Percentiles rank a stretch among this genome's conserved stretches.
phyloP scores from a whole-genome alignment of 1,139 yeast genomes.

The Meyerozyma elateridarum region DNA sequence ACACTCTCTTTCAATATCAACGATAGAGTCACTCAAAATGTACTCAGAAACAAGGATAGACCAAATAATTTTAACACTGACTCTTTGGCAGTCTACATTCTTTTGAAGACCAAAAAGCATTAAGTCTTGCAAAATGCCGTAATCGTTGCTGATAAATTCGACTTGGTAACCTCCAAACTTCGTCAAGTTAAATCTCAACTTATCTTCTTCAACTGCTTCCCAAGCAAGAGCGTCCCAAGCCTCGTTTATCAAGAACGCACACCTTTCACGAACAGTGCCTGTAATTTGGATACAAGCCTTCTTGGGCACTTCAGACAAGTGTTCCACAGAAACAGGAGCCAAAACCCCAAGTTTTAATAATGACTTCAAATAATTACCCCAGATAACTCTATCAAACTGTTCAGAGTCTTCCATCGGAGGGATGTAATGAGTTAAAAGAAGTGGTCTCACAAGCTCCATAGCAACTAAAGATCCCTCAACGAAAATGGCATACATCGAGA shows the following conservation, averaged over 20 bases:
- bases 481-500: conserved; percentile 59
- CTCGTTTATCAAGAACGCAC: conserved; percentile 51
- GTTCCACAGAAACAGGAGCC: conserved; percentile 58
- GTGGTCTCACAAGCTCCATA: conserved; percentile 54
- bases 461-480: conserved; percentile 57
- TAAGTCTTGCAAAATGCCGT: conserved; percentile 60
- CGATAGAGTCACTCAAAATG: conserved; percentile 52
- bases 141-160: conserved; percentile 55
- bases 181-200: conserved; percentile 55
- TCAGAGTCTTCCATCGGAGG: conserved; percentile 51
- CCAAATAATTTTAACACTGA: conserved; percentile 70
- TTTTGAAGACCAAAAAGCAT: conserved; percentile 68
- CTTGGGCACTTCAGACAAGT: conserved; percentile 66
- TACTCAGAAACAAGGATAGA: conserved; percentile 65
- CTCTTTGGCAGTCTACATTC: conserved; percentile 56
- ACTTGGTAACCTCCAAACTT: conserved; percentile 72
- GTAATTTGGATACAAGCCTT: conserved; percentile 66
- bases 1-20: conserved; percentile 62
- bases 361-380: conserved; percentile 64
- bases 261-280: conserved; percentile 58
- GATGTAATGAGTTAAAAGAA: conserved; percentile 49
- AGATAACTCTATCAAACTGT: conserved; percentile 47
- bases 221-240: conserved; percentile 77
- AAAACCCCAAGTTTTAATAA: conserved; percentile 50
- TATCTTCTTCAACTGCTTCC: conserved; percentile 59